Base-by-base conservation (phyloP, 768 basidiomycete species). In the Fistulinella prunicolor region DNA sequence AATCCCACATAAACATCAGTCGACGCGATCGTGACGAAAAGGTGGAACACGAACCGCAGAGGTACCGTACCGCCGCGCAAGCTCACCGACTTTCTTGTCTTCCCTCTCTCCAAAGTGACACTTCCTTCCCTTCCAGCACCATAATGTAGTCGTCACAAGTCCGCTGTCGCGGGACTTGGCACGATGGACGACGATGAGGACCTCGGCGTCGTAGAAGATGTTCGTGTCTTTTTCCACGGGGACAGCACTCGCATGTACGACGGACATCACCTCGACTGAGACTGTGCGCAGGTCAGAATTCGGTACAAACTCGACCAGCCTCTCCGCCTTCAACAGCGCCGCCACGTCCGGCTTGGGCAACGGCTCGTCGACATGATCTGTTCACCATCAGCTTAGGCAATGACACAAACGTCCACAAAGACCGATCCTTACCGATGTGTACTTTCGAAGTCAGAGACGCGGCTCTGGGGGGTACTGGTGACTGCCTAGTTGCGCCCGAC, bases 181-280 rank as follows among this genome's bases (percentile, higher is more conserved):
- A 13, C 89, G 78, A 61, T 89, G 78, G 13, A 92, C 72, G 42
- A 92, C 73, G 1, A 77, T 80, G 17, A 90, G 68, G 8, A 82
- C 68, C 60, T 93, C 90, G 2, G 75, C 69, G 44, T 92, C 89
- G 58, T 92, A 85, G 62, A 92, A 89, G 16, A 86, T 63, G 49
- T 76, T 69, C 8, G 60, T 59, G 46, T 81, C 71, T 5, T 62
- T 68, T 10, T 72, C 69, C 10, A 89, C 54, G 2, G 75, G 55
- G 2, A 69, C 71, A 1, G 79, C 74, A 6, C 72, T 73, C 44
- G 66, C 73, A 10, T 81, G 84, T 1, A 71, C 63, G 49, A 93
- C 73, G 10, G 72, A 64, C 62, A 91, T 70, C 3, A 86, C 75
- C 30, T 92, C 89, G 3, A 89, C 79, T n/a, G 87, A 89, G 29